These are phyloP conservation scores for Penicillium capsulatum DNA, from an alignment of 2,329 filamentous ascomycete species.

Conservation along the genomic window DNA sequence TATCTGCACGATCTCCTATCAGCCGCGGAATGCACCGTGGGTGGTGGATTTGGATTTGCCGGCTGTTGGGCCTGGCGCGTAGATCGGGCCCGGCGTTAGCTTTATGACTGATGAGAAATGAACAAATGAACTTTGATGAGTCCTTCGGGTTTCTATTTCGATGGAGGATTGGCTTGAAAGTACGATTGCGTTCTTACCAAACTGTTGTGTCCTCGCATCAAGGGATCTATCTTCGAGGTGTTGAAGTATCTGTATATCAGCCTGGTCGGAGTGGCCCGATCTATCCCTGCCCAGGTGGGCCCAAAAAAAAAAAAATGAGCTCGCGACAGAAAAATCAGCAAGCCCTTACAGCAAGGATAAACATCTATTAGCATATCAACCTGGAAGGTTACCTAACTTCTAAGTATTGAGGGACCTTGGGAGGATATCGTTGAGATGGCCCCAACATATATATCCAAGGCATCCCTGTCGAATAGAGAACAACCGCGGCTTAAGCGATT, in stretches of 20 bases:
- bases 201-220: not conserved
- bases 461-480: too few species aligned
- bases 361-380: too few species aligned
- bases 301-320: too few species aligned
- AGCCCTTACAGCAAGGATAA: too few species aligned
- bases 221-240: not conserved
- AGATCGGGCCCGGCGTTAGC: not conserved
- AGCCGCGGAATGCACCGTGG: constrained; percentile 52
- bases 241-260: not conserved
- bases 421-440: too few species aligned
- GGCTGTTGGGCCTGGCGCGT: constrained; percentile 1
- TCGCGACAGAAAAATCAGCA: too few species aligned
- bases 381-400: too few species aligned
- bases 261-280: not conserved
- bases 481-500: too few species aligned
- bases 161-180: not conserved
- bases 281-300: not conserved
- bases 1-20: constrained; percentile 51
- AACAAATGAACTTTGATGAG: not conserved
- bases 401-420: too few species aligned
- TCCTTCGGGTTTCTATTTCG: not conserved
- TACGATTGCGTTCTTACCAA: not conserved
- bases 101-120: constrained; percentile 12
- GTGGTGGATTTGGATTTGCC: constrained; percentile 52
- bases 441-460: too few species aligned